Percentiles rank a stretch among this genome's conserved stretches.
Conservation (phyloP, 1,284 basidiomycete species). For the Farysia itapuensis region DNA sequence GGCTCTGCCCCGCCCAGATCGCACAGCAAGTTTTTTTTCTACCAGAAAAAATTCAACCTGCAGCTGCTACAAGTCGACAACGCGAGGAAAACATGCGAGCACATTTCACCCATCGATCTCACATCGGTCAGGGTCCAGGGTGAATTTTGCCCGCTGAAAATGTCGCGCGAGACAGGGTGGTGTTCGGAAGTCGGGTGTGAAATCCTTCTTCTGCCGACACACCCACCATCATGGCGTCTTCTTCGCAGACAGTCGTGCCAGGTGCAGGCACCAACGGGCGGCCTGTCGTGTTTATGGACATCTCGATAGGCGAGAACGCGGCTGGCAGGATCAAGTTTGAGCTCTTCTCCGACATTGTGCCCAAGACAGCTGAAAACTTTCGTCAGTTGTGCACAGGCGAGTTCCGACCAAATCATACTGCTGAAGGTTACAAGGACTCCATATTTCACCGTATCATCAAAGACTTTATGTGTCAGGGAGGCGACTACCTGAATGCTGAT, state of each 20-base stretch:
- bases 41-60: no score
- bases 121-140: no score
- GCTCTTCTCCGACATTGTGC: constrained; percentile 83
- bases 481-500: constrained; percentile 67
- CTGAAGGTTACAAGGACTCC: constrained; percentile 64
- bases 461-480: constrained; percentile 62
- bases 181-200: no score
- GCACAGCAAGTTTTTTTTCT: no score
- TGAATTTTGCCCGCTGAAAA: no score
- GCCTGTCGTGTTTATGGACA: constrained; percentile 91
- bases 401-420: constrained; percentile 62
- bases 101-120: no score
- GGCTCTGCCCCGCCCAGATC: no score
- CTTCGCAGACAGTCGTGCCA: not conserved
- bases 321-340: constrained; percentile 77
- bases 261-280: constrained; percentile 54
- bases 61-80: no score
- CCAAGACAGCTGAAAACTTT: constrained; percentile 87
- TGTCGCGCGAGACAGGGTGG: no score
- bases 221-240: no score
- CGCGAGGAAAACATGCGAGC: no score
- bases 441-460: constrained; percentile 78
- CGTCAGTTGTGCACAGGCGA: constrained; percentile 82
- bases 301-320: constrained; percentile 67
- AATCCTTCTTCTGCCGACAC: no score